phyloP scores from a whole-genome alignment of 768 basidiomycete species.

The Leccinum subgranulosum region DNA sequence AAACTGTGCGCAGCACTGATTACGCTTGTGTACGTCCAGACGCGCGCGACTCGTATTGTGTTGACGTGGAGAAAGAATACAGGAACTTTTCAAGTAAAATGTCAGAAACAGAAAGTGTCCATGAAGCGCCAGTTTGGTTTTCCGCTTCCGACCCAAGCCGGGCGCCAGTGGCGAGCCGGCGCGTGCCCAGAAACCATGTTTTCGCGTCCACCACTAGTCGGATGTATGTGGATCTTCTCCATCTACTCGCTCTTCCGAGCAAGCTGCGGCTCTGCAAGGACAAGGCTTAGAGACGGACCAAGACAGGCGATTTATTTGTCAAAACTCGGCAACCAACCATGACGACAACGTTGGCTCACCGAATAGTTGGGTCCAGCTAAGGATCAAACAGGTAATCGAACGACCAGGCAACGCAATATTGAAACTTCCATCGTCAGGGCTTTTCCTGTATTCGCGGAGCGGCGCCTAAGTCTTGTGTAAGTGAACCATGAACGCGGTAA shows the following conservation, averaged over 20 bases:
- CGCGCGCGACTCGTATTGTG: neutral
- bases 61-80: constrained; percentile 3
- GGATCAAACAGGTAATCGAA: constrained; percentile 20
- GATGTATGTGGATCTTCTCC: constrained; percentile 8
- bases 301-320: constrained; percentile 2
- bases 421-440: constrained; percentile 8
- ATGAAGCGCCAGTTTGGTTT: constrained; percentile 8
- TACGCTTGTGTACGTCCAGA: neutral
- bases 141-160: constrained; percentile 17
- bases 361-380: constrained; percentile 15
- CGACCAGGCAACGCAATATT: constrained; percentile 15
- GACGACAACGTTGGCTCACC: constrained; percentile 16
- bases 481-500: constrained; percentile 4
- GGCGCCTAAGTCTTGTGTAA: neutral
- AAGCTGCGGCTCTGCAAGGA: constrained; percentile 4
- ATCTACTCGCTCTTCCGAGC: constrained; percentile 1
- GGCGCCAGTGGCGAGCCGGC: constrained; percentile 1
- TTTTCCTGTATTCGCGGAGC: constrained; percentile 2
- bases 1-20: neutral
- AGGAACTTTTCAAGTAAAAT: neutral
- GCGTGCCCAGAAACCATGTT: constrained; percentile 7
- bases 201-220: constrained; percentile 10
- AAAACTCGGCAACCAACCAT: neutral
- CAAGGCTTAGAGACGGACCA: constrained; percentile 2
- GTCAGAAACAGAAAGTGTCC: constrained; percentile 10